A percentile compares a stretch with the other conserved stretches of the same genome.
Evolutionary conservation across 1,284 basidiomycete genomes (phyloP).

Genomic region (Trametes hirsuta): DNA sequence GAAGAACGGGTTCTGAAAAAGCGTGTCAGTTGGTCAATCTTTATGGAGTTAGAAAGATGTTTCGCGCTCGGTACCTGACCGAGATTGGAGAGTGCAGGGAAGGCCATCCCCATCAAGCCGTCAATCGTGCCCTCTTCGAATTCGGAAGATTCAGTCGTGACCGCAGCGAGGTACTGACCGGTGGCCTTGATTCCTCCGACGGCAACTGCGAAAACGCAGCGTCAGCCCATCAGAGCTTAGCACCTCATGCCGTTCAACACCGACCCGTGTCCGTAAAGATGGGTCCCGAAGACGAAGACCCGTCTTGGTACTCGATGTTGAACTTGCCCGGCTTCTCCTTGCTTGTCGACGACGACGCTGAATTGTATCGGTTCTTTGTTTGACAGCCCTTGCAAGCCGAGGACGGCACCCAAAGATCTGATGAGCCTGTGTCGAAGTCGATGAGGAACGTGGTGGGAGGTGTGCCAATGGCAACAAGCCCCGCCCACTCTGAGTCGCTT

Average conservation of each 20-base stretch:
- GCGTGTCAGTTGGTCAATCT: not conserved
- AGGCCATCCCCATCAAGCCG: constrained; percentile 33
- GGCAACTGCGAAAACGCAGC: not conserved
- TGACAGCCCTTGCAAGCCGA: constrained; percentile 26
- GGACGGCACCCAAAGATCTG: constrained; percentile 33
- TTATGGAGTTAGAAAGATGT: not conserved
- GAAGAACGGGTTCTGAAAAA: constrained; percentile 43
- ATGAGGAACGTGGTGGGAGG: constrained; percentile 26
- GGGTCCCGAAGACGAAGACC: constrained; percentile 51
- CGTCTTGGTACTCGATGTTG: constrained; percentile 55
- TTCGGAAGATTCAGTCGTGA: constrained; percentile 18
- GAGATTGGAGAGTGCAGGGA: constrained; percentile 23
- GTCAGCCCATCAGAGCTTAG: no score
- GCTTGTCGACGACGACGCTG: constrained; percentile 41
- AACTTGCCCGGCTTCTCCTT: constrained; percentile 40
- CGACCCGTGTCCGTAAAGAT: constrained; percentile 54
- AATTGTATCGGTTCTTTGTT: constrained; percentile 33
- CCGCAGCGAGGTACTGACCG: constrained; percentile 24
- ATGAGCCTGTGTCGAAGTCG: constrained; percentile 35
- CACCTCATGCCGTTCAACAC: not conserved
- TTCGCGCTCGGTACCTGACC: constrained; percentile 1
- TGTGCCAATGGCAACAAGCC: constrained; percentile 27
- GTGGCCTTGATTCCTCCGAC: constrained; percentile 28
- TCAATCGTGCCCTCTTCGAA: constrained; percentile 21
- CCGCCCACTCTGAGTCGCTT: constrained; percentile 24